Conservation (phyloP, 768 basidiomycete genomes). For the Tubosaeta brunneosetosa region DNA sequence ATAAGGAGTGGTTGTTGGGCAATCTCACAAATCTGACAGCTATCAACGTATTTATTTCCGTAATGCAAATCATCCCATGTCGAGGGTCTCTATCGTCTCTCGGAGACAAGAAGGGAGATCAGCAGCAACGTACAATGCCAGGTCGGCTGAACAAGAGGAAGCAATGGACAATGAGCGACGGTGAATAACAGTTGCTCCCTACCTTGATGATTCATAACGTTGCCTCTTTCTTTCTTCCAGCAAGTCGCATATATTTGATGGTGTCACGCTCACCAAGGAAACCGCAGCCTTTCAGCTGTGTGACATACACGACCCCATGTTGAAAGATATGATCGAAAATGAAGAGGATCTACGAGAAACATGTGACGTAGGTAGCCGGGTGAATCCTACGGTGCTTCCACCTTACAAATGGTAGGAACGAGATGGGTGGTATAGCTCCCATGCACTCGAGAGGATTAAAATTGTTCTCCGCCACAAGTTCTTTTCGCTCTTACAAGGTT, state of each 20-base stretch:
- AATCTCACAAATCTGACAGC: conserved; percentile 39
- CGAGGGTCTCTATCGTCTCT: conserved; percentile 68
- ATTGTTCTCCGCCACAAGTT: conserved; percentile 82
- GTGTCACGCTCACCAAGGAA: conserved; percentile 70
- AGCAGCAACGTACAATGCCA: conserved; percentile 19
- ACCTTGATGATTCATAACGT: not conserved
- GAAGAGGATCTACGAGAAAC: conserved; percentile 61
- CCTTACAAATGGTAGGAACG: conserved; percentile 48
- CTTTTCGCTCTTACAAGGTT: conserved; percentile 69
- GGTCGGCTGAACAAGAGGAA: conserved; percentile 33
- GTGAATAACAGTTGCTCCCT: conserved; percentile 14
- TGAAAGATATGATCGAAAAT: conserved; percentile 76
- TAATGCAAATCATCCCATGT: conserved; percentile 77
- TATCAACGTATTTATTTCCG: conserved; percentile 92
- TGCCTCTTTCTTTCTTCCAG: conserved; percentile 28
- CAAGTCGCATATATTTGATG: conserved; percentile 86
- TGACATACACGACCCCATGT: conserved; percentile 84
- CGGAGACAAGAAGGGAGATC: conserved; percentile 50
- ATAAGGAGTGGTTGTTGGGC: not conserved
- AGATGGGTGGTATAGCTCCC: conserved; percentile 84
- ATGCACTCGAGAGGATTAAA: conserved; percentile 80
- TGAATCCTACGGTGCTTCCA: not conserved
- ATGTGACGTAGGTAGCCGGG: conserved; percentile 58
- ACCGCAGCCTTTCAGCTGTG: conserved; percentile 92
- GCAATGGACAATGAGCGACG: conserved; percentile 29